Base-by-base conservation (phyloP, 2,329 filamentous ascomycete genomes). In the Alternaria infectoria region DNA sequence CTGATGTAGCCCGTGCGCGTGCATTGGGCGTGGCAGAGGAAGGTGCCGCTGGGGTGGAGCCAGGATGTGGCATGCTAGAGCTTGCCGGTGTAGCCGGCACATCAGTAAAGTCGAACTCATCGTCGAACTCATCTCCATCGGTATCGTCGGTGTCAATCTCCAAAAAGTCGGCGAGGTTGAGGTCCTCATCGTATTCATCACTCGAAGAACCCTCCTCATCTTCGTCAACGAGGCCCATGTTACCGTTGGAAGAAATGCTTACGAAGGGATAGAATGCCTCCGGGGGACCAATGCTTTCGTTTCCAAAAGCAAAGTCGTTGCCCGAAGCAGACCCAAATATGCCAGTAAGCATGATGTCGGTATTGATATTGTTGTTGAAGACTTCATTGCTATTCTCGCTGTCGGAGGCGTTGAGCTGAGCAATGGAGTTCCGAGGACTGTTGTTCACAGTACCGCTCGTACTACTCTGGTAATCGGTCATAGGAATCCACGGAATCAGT, bases 271-370 rank as follows among this genome's bases (percentile, higher is more conserved):
- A 93, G 78, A 93, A 93, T 8, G 91, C 90, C 79, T 93, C 91
- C 0, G 89, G 86, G 3, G 91, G 90, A 1, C 91, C 91, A 73
- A 92, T 85, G n/a, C 88, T 85, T 73, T 91, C 89, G 6, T 87
- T 88, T 67, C 81, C 82, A 40, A 84, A 81, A 23, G 81, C 78
- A 58, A 81, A 78, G 46, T 84, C 81, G 57, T 83, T 84, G 21
- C 82, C 81, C 21, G 77, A 74, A 32, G 73, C 71, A 25, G 74
- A 73, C 12, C 79, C 78, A 58, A 89, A 86, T 81, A 93, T 89
- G 70, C 89, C 90, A 52, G 90, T 90, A 81, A 94, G 89, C 91
- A 94, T 93, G 68, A 94, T 86, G 62, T 93, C 91, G 59, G 89
- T 89, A 17, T 66, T 68, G 36, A 73, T 63, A 25, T 72, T 67